Evolutionary conservation across 2,329 filamentous ascomycete species (phyloP).

Genomic region (Monosporascus sp.): DNA sequence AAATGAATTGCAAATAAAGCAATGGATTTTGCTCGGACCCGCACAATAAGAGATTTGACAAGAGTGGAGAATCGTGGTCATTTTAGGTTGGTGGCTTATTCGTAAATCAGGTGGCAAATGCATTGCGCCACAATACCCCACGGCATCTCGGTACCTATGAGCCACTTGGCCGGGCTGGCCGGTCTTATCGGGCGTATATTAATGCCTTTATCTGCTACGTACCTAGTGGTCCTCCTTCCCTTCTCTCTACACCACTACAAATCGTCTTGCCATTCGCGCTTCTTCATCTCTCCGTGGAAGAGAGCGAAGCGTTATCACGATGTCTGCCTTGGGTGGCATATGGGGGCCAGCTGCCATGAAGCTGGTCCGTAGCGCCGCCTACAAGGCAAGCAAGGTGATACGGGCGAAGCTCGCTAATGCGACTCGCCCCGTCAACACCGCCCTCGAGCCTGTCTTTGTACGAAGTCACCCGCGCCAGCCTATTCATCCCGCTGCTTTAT

Average conservation of each 20-base stretch:
- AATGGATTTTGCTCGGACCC: too few species aligned
- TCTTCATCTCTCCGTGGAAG: conserved; percentile 12
- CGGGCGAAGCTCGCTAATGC: conserved; percentile 44
- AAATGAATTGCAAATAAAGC: conserved; percentile 5
- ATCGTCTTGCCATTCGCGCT: conserved; percentile 5
- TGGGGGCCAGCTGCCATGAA: conserved; percentile 53
- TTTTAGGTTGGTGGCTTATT: background rate
- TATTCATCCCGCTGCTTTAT: conserved; percentile 45
- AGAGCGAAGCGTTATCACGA: conserved; percentile 30
- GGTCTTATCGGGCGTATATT: background rate
- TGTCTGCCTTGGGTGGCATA: conserved; percentile 52
- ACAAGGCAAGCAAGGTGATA: conserved; percentile 46
- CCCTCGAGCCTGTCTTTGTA: conserved; percentile 42
- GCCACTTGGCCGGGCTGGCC: background rate
- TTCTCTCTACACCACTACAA: conserved; percentile 4
- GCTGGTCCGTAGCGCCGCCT: conserved; percentile 47
- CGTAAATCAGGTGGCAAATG: too few species aligned
- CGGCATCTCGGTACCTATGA: too few species aligned
- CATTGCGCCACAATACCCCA: too few species aligned
- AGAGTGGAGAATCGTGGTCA: conserved; percentile 7
- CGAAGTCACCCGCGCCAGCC: conserved; percentile 42
- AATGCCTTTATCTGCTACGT: background rate
- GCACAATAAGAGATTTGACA: too few species aligned
- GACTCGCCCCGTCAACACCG: conserved; percentile 38
- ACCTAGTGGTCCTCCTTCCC: background rate